Evolutionary conservation across 495 filamentous ascomycete genomes (phyloP), one percentile per base, ranked within the genome.

Genomic region (Penicillium daleae): DNA sequence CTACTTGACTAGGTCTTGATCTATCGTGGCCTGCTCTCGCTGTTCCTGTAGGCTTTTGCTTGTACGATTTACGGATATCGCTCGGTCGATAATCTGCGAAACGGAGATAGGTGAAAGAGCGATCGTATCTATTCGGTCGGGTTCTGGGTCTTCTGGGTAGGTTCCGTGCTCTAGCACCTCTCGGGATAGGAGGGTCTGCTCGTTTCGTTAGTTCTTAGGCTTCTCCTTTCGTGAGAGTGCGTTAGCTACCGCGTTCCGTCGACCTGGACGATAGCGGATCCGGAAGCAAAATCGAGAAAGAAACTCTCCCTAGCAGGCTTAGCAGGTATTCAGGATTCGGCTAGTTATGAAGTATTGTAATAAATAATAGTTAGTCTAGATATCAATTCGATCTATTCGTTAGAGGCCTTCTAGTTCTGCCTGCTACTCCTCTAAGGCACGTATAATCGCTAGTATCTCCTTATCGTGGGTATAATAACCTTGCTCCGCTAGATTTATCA

Each of bases 231-330:
- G 12, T 2, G 29, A 64, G 2, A 56, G 35, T 0, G 31, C 26
- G 29, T 59, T 13, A 1, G 21, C 39, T 0, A 63, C 15, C 3
- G 40, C 27, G 29, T 59, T 64, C 3, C 29, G 2, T 21, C 68
- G 70, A 12, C 71, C 67, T 24, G 29, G 40, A 6, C 53, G 50
- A 29, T 76, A 75, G 6, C 54, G 62, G 10, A 76, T 74, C 19
- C 65, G 57, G 31, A 76, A 75, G 32, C 74, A 55, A 32, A 65
- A 73, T 24, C 59, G 10, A 5, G 60, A 63, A 1, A 76, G 55
- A 21, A 67, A 63, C 42, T 76, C 65, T 2, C 64, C 31, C 66
- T 52, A 76, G 17, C 57, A 44, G 19, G 63, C 66, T 15, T 57
- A 35, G 2, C 56, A 7, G 6, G 13, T 12, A 22, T 57, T 57